Evolutionary conservation across 768 basidiomycete genomes (phyloP), one percentile per base, ranked within the genome.

Genomic region (Scleroderma bovista): DNA sequence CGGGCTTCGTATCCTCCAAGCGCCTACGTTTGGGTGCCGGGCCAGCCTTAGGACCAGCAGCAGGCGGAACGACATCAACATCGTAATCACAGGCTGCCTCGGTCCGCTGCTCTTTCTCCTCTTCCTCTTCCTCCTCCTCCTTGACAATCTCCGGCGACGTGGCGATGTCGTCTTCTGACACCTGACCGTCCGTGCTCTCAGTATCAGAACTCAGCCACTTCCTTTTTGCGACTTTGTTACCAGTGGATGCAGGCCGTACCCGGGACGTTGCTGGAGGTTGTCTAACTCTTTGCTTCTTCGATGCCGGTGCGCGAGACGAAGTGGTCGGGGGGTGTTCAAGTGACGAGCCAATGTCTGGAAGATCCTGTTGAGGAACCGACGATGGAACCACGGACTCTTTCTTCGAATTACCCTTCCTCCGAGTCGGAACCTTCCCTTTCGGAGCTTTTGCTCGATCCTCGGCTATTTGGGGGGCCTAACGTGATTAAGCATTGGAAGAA

Each of bases 331-430:
- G 47, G 33, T 51, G 52, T 29, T 15, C 49, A 31, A 47, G 47
- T 39, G 56, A 48, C 11, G 34, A 42, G 6, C 51, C 23, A n/a
- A 58, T 51, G 16, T 29, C 39, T 15, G 55, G 57, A 31, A 60
- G 57, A 38, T 80, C 78, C 59, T 83, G 77, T 34, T 77, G 75
- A 3, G 83, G 81, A 39, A 79, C 67, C 16, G 84, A 86, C 0
- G 83, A 83, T 6, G 82, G 82, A 12, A 84, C 63, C 47, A 74
- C 67, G 9, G 50, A 59, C 50, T 75, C 73, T 29, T 17, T 37
- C 44, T 59, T 63, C 5, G 52, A 48, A 22, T 43, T 24, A 29
- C 48, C 58, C 41, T 48, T 56, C 33, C 39, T 41, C 8, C 51
- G 52, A 17, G 54, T 20, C 43, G 33, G 22, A 16, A 47, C 43